Evolutionary conservation across 106 monocot species (phyloP).

Genomic region (Agapanthus africanus): DNA sequence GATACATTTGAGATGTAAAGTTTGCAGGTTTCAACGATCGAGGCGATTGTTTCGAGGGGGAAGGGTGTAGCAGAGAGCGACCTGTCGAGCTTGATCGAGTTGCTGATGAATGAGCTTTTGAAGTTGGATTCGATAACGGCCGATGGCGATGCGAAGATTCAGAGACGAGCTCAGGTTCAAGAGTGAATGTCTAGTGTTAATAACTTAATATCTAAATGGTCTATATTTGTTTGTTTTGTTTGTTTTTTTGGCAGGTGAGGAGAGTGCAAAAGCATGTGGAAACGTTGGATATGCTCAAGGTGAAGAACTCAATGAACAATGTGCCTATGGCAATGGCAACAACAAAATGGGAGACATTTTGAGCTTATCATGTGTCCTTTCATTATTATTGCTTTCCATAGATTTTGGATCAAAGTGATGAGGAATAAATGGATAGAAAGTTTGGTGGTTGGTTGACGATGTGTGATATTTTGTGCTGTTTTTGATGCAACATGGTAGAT

Average conservation of each 20-base stretch:
- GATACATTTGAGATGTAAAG: not conserved
- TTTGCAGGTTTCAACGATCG: slow-evolving; percentile 54
- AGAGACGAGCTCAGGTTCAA: slow-evolving; percentile 58
- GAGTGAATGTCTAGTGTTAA: not conserved
- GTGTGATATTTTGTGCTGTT: too few species aligned
- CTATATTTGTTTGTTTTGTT: not conserved
- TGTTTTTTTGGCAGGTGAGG: slow-evolving; percentile 38
- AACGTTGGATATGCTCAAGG: slow-evolving; percentile 59
- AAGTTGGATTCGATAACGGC: slow-evolving; percentile 53
- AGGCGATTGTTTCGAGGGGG: slow-evolving; percentile 50
- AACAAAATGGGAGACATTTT: too few species aligned
- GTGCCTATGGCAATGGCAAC: too few species aligned
- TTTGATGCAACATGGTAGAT: too few species aligned
- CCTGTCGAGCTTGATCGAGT: slow-evolving; percentile 50
- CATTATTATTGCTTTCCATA: too few species aligned
- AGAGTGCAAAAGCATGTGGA: slow-evolving; percentile 87
- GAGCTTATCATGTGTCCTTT: too few species aligned
- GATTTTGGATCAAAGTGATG: too few species aligned
- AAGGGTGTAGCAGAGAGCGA: slow-evolving; percentile 61
- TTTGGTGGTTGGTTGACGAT: too few species aligned
- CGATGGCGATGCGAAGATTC: slow-evolving; percentile 63
- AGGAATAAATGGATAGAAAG: too few species aligned
- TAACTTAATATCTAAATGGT: not conserved
- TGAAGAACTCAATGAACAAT: slow-evolving; percentile 64
- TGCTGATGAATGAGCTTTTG: slow-evolving; percentile 67